These are phyloP conservation scores for Scheffersomyces spartinae DNA, from an alignment of 805 yeast species.

Conservation along the genomic window DNA sequence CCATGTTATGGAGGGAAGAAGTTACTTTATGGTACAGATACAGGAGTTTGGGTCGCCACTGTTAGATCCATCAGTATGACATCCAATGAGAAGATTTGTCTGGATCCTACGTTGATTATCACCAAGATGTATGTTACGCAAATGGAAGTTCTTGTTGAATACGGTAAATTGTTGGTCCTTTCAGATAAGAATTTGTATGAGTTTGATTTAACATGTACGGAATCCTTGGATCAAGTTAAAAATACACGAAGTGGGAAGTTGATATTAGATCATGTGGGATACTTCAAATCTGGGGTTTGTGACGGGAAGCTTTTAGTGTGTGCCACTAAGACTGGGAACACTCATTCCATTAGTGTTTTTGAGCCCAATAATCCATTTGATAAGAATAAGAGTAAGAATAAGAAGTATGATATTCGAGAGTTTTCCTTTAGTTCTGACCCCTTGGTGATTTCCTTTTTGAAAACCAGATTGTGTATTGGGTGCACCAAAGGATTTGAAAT, in stretches of 20 bases:
- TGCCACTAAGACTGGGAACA: conserved; percentile 74
- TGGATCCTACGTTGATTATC: conserved; percentile 67
- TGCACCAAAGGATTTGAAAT: conserved; percentile 96
- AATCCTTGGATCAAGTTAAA: conserved; percentile 35
- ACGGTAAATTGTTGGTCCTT: conserved; percentile 68
- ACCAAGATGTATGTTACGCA: conserved; percentile 73
- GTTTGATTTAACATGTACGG: conserved; percentile 49
- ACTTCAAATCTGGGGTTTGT: conserved; percentile 89
- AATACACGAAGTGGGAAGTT: conserved; percentile 62
- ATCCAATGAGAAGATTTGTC: conserved; percentile 38
- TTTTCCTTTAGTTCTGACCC: conserved; percentile 82
- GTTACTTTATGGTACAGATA: conserved; percentile 80
- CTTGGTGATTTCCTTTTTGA: conserved; percentile 79
- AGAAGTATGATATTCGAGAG: conserved; percentile 60
- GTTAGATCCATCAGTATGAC: conserved; percentile 42
- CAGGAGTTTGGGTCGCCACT: conserved; percentile 80
- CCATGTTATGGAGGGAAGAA: conserved; percentile 94
- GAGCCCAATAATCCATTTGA: conserved; percentile 76
- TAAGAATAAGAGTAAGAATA: conserved; percentile 54
- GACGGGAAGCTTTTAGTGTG: conserved; percentile 81
- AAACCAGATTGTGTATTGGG: conserved; percentile 84
- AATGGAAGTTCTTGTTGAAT: conserved; percentile 84
- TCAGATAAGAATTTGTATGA: conserved; percentile 75
- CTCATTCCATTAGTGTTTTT: conserved; percentile 73
- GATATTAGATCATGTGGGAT: conserved; percentile 75